Evolutionary conservation across 441 rosid species (phyloP), one percentile per base, ranked within the genome.

Genomic region (Omphalea diandra): DNA sequence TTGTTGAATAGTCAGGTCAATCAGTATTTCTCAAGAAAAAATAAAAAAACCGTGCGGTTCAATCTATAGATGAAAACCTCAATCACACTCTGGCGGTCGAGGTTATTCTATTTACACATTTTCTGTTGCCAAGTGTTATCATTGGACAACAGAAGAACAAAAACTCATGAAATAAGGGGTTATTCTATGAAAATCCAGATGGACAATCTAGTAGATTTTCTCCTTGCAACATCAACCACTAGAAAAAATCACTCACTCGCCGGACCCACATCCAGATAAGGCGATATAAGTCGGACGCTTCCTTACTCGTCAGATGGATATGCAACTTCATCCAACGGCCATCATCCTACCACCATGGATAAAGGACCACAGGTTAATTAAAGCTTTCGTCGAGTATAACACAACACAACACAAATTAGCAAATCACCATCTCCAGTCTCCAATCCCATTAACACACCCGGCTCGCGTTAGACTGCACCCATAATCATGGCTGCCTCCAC

Each of bases 291-390:
- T 80, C 75, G 4, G 35, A 76, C 59, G 1, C 75, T 35, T 67
- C 72, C 15, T 9, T 22, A 18, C 32, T 75, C 92, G 87, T 90
- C 85, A 84, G 98, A 85, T 91, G 87, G 97, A 91, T 90, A 80
- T 81, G 72, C 86, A 57, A 18, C 75, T 56, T 32, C 50, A 94
- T 91, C 95, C 83, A 68, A 86, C 91, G 85, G 73, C 68, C 73
- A 4, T 0, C 8, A 33, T n/a, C 10, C 29, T 17, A 68, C 63
- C 68, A 17, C 35, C 76, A 7, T 56, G 64, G 90, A 87, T 91
- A 82, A 50, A 77, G 65, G 29, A 65, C 32, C 71, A 4, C 40
- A 33, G 14, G 32, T 33, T 50, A 66, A 75, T 71, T 70, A 69
- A 72, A 52, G 36, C 62, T 63, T n/a, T 18, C 38, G 35, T 63